These are phyloP conservation scores for Artemisia argyi DNA, from an alignment of 129 eudicot species.

Conservation along the genomic window DNA sequence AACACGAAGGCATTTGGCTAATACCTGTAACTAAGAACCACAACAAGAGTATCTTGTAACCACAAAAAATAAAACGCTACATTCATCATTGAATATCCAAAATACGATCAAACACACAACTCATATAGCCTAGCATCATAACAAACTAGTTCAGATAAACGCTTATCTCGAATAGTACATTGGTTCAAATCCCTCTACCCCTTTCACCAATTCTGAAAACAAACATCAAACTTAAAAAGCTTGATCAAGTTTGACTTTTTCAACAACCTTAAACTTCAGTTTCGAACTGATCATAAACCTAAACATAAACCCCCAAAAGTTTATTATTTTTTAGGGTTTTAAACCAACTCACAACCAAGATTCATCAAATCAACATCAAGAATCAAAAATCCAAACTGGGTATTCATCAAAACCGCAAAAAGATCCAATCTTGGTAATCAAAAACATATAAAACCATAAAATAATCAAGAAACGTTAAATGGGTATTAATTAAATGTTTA, in stretches of 20 bases:
- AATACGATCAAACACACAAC: not conserved
- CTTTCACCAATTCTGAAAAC: not conserved
- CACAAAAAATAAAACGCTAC: not conserved
- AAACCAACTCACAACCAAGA: conserved; percentile 15
- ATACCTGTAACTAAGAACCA: not conserved
- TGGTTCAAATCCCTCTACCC: not conserved
- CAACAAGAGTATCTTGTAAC: conserved; percentile 8
- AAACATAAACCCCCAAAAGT: not conserved
- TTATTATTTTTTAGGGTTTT: conserved; percentile 12
- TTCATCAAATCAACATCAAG: conserved; percentile 1
- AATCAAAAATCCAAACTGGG: conserved; percentile 5
- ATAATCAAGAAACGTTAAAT: conserved; percentile 14
- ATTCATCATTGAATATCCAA: not conserved
- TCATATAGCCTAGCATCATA: no score
- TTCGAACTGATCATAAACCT: not conserved
- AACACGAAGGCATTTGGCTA: not conserved
- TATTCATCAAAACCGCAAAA: conserved; percentile 15
- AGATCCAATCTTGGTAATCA: conserved; percentile 6
- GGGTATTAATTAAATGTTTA: conserved; percentile 2
- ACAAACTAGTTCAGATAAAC: not conserved
- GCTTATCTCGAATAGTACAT: not conserved
- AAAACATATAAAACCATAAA: not conserved
- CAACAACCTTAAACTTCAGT: not conserved
- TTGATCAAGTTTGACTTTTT: conserved; percentile 16
- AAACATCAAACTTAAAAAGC: not conserved